phyloP scores from a whole-genome alignment of 2,329 filamentous ascomycete species.

The Triangularia verruculosa region DNA sequence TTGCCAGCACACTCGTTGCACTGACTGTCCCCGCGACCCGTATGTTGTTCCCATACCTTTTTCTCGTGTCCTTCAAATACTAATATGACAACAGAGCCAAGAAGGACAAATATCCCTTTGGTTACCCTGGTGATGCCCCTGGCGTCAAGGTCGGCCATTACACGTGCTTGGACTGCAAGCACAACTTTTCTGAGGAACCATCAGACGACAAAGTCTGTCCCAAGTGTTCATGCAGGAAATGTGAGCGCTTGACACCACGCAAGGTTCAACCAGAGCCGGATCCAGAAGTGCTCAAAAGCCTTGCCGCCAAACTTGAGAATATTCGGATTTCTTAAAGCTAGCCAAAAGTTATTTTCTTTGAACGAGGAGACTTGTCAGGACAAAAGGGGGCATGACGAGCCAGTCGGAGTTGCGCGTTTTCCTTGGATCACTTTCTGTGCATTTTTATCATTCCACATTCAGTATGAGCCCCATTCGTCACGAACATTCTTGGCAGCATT shows the following conservation, averaged over 20 bases:
- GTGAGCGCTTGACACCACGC: slow-evolving; percentile 56
- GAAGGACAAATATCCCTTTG: slow-evolving; percentile 65
- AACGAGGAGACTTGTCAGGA: neutral
- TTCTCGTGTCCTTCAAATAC: slow-evolving; percentile 9
- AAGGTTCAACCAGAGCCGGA: slow-evolving; percentile 61
- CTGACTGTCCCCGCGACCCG: slow-evolving; percentile 76
- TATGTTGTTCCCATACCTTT: slow-evolving; percentile 45
- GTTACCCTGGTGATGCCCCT: slow-evolving; percentile 65
- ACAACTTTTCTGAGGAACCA: slow-evolving; percentile 51
- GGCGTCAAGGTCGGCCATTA: slow-evolving; percentile 52
- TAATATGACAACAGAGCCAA: slow-evolving; percentile 50
- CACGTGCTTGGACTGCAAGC: slow-evolving; percentile 62
- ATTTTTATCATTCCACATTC: neutral
- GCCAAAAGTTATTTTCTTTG: neutral
- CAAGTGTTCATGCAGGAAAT: slow-evolving; percentile 60
- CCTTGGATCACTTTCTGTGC: neutral
- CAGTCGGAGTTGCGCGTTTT: neutral
- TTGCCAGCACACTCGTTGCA: slow-evolving; percentile 74
- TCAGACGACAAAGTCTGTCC: slow-evolving; percentile 54
- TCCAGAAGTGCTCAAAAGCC: slow-evolving; percentile 54
- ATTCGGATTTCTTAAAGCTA: slow-evolving; percentile 32
- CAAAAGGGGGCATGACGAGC: slow-evolving; percentile 1
- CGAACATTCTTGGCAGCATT: slow-evolving; percentile 6
- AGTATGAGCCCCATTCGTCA: neutral
- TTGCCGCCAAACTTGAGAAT: slow-evolving; percentile 54